Evolutionary conservation across 1,284 basidiomycete species (phyloP).

Genomic region (Anthracocystis panici-leucophaei): DNA sequence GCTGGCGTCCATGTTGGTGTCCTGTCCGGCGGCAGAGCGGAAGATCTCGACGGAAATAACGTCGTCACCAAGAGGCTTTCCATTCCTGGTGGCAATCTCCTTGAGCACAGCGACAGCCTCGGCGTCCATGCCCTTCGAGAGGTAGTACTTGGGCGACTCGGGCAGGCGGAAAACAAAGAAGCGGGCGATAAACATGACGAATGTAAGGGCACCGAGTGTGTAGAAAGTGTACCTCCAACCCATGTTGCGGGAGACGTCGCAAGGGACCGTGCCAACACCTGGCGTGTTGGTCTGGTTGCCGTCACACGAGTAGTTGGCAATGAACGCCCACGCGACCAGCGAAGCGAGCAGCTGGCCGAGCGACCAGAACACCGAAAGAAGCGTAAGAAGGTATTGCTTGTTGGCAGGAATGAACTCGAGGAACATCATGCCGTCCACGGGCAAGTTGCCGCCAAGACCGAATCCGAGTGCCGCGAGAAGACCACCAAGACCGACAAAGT

Average conservation of each 20-base stretch:
- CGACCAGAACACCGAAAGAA: conserved; percentile 68
- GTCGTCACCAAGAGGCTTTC: conserved; percentile 60
- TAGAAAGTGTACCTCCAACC: conserved; percentile 69
- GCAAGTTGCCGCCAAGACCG: conserved; percentile 67
- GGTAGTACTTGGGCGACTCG: conserved; percentile 68
- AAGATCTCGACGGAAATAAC: conserved; percentile 65
- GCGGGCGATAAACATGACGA: conserved; percentile 62
- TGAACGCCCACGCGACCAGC: conserved; percentile 67
- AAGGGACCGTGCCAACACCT: conserved; percentile 30
- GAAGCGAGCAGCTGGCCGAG: conserved; percentile 66
- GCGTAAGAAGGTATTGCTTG: conserved; percentile 64
- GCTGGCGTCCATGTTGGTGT: conserved; percentile 46
- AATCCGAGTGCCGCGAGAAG: conserved; percentile 64
- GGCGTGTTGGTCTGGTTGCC: conserved; percentile 48
- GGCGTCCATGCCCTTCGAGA: conserved; percentile 68
- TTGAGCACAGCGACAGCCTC: conserved; percentile 64
- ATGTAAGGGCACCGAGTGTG: conserved; percentile 64
- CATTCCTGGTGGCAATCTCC: conserved; percentile 64
- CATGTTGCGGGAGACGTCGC: conserved; percentile 54
- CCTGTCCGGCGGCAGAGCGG: conserved; percentile 66
- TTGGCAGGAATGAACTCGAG: conserved; percentile 66
- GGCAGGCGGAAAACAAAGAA: conserved; percentile 67
- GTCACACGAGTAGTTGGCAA: conserved; percentile 64
- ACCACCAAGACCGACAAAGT: conserved; percentile 63
- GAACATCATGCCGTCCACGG: conserved; percentile 69